Conservation (phyloP, 2,329 filamentous ascomycete species). For the Aspergillus thermomutatus region DNA sequence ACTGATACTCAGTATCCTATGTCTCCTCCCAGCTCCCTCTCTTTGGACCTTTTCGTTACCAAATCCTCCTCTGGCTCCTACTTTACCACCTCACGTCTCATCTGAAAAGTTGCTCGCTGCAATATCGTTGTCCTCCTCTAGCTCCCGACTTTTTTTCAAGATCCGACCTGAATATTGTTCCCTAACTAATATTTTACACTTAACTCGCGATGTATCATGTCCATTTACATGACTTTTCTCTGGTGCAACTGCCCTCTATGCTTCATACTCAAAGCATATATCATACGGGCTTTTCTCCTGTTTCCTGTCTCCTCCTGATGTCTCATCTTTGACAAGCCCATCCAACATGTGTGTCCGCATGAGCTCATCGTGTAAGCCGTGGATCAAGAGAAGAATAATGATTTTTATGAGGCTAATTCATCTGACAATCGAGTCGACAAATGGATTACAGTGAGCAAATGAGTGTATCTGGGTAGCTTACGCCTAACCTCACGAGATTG, state of each 20-base stretch:
- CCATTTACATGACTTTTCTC: constrained; percentile 9
- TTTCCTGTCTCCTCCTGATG: constrained; percentile 10
- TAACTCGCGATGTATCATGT: constrained; percentile 10
- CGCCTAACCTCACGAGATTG: too few relatives aligned
- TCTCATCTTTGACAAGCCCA: constrained; percentile 8
- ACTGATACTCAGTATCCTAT: constrained; percentile 1
- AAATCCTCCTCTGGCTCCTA: neutral
- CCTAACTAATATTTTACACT: constrained; percentile 7
- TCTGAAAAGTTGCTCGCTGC: constrained; percentile 10
- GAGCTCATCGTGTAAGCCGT: neutral
- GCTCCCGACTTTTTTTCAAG: constrained; percentile 2
- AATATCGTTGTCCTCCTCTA: neutral
- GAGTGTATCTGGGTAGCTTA: neutral
- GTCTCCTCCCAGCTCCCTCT: neutral
- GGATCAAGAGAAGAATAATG: constrained; percentile 5
- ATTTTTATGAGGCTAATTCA: constrained; percentile 10
- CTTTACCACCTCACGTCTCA: neutral
- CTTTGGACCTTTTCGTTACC: neutral
- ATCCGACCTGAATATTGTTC: neutral
- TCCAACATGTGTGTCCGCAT: constrained; percentile 13
- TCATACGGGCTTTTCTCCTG: constrained; percentile 11
- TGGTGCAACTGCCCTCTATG: constrained; percentile 6
- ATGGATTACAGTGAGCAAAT: constrained; percentile 13
- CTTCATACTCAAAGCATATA: constrained; percentile 9
- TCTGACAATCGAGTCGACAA: constrained; percentile 7